phyloP scores from a whole-genome alignment of 208 protist genomes.

The Acanthamoeba lugdunensis region DNA sequence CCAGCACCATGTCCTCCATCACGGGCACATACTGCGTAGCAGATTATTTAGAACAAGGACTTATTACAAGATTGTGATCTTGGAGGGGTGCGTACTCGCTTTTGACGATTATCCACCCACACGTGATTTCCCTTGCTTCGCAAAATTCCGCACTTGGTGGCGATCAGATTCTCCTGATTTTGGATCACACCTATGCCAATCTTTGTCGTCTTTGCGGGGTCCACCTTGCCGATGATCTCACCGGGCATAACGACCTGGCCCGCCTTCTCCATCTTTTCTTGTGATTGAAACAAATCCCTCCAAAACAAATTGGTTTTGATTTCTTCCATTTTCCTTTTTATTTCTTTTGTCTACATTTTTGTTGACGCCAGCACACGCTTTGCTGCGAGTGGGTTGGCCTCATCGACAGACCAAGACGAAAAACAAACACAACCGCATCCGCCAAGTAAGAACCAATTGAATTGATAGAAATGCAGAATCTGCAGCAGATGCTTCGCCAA shows the following conservation, averaged over 20 bases:
- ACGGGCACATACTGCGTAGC: constrained; percentile 85
- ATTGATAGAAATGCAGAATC: constrained; percentile 51
- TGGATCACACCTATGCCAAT: constrained; percentile 58
- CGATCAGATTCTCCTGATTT: constrained; percentile 44
- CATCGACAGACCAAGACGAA: background rate
- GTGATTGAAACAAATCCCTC: background rate
- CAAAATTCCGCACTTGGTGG: constrained; percentile 62
- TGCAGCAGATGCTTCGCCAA: constrained; percentile 74
- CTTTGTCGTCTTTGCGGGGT: background rate
- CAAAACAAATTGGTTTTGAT: background rate
- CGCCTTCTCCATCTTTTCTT: constrained; percentile 52
- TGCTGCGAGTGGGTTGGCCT: background rate
- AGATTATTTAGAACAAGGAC: background rate
- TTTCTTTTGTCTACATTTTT: background rate
- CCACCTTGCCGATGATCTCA: constrained; percentile 21
- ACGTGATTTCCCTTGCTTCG: constrained; percentile 51
- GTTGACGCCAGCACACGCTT: constrained; percentile 30
- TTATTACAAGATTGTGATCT: background rate
- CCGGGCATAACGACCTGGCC: constrained; percentile 57
- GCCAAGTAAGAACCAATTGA: background rate
- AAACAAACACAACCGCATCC: background rate
- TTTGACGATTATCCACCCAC: constrained; percentile 59
- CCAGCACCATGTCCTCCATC: constrained; percentile 86
- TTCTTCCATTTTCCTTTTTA: background rate
- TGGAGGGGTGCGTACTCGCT: background rate